Evolutionary conservation across 2,329 filamentous ascomycete genomes (phyloP).

Genomic region (Claviceps pusilla): DNA sequence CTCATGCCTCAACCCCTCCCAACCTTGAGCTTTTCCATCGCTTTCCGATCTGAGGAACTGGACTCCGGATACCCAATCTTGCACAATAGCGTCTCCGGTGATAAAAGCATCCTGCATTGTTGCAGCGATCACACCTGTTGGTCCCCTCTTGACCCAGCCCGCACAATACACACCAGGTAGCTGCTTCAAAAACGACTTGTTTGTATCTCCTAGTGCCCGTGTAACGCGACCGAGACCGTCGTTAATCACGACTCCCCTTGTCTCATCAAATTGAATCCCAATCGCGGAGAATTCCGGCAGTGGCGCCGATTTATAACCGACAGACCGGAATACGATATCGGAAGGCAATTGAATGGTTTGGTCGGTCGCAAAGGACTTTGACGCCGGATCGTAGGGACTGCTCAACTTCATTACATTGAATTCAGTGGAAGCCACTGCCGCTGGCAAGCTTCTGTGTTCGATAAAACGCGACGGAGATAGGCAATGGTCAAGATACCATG

Average conservation of each 20-base stretch:
- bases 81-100: conserved; percentile 67
- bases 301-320: conserved; percentile 76
- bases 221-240: conserved; percentile 62
- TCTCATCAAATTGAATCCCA: conserved; percentile 62
- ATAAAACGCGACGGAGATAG: conserved; percentile 61
- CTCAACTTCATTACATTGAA: conserved; percentile 50
- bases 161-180: conserved; percentile 72
- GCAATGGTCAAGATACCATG: conserved; percentile 77
- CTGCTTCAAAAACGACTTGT: conserved; percentile 22
- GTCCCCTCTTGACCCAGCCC: conserved; percentile 91
- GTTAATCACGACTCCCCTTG: conserved; percentile 64
- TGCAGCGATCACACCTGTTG: conserved; percentile 86
- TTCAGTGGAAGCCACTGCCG: conserved; percentile 45
- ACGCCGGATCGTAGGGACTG: conserved; percentile 37
- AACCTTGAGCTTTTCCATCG: conserved; percentile 34
- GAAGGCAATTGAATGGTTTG: conserved; percentile 42
- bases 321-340: conserved; percentile 73
- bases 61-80: conserved; percentile 49
- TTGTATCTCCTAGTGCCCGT: conserved; percentile 16
- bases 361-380: conserved; percentile 33
- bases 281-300: conserved; percentile 60
- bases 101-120: conserved; percentile 92
- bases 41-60: conserved; percentile 22
- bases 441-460: conserved; percentile 27
- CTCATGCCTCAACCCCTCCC: conserved; percentile 58